Evolutionary conservation across 2,329 filamentous ascomycete species (phyloP).

Genomic region (Epichloe sylvatica): DNA sequence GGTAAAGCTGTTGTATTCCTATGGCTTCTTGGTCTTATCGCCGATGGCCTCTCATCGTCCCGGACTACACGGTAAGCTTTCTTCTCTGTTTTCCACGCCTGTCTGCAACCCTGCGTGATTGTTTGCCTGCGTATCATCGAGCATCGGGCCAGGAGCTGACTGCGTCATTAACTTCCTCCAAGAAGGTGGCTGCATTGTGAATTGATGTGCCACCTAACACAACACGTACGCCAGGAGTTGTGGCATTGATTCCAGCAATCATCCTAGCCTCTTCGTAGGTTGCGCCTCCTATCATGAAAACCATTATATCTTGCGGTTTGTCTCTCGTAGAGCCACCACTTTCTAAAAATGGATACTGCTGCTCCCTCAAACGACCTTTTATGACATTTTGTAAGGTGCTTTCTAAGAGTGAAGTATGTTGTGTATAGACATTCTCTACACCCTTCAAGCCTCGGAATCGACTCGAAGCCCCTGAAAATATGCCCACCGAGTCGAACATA

Average conservation of each 20-base stretch:
- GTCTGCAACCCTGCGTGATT: not conserved
- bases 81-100: no score
- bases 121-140: slow-evolving; percentile 10
- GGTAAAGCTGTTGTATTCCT: no score
- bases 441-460: slow-evolving; percentile 91
- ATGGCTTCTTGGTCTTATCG: no score
- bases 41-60: no score
- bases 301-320: slow-evolving; percentile 89
- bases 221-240: slow-evolving; percentile 73
- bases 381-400: slow-evolving; percentile 82
- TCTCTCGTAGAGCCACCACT: slow-evolving; percentile 75
- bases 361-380: slow-evolving; percentile 74
- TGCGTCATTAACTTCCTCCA: slow-evolving; percentile 84
- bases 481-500: slow-evolving; percentile 79
- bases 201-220: slow-evolving; percentile 80
- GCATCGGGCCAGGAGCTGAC: slow-evolving; percentile 72
- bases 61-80: no score
- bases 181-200: slow-evolving; percentile 75
- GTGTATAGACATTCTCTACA: slow-evolving; percentile 97
- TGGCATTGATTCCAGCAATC: slow-evolving; percentile 87
- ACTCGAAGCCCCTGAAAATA: slow-evolving; percentile 77
- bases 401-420: slow-evolving; percentile 83
- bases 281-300: slow-evolving; percentile 86
- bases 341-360: slow-evolving; percentile 88
- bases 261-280: slow-evolving; percentile 97